Conservation (phyloP, 805 yeast species). For the Saturnispora sekii region DNA sequence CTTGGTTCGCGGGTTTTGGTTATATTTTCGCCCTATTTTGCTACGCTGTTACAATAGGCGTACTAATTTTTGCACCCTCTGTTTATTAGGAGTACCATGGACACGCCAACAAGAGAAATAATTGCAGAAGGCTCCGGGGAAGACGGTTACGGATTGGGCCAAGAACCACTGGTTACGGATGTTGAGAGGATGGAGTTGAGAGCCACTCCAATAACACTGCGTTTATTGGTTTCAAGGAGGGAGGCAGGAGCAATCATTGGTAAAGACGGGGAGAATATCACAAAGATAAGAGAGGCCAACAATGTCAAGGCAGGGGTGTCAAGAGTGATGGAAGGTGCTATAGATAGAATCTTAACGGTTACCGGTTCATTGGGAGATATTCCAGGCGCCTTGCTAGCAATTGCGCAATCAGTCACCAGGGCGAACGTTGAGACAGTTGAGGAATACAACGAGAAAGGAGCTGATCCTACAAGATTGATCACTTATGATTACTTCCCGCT, state of each 20-base stretch:
- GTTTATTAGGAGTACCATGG: background rate
- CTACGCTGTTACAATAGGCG: too few relatives aligned
- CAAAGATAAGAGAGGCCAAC: conserved; percentile 63
- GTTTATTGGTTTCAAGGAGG: conserved; percentile 67
- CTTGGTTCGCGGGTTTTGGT: too few relatives aligned
- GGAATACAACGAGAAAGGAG: conserved; percentile 17
- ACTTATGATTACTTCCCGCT: conserved; percentile 47
- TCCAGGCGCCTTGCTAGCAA: conserved; percentile 58
- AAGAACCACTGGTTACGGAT: background rate
- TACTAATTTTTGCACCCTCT: background rate
- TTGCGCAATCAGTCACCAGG: conserved; percentile 55
- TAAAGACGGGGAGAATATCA: conserved; percentile 70
- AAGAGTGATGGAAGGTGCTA: conserved; percentile 66
- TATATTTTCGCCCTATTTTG: background rate
- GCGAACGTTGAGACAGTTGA: conserved; percentile 24
- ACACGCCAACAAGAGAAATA: too few relatives aligned
- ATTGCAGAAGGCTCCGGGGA: too few relatives aligned
- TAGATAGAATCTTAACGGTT: conserved; percentile 74
- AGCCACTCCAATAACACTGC: conserved; percentile 27
- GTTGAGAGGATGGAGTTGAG: conserved; percentile 16
- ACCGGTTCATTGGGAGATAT: conserved; percentile 64
- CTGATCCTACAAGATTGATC: conserved; percentile 26
- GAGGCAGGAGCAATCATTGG: conserved; percentile 92
- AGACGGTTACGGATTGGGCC: too few relatives aligned
- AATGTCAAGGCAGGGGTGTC: conserved; percentile 82